Percentiles rank a stretch among this genome's conserved stretches.
phyloP scores from a whole-genome alignment of 768 basidiomycete species.

The Boletus subparvulus region DNA sequence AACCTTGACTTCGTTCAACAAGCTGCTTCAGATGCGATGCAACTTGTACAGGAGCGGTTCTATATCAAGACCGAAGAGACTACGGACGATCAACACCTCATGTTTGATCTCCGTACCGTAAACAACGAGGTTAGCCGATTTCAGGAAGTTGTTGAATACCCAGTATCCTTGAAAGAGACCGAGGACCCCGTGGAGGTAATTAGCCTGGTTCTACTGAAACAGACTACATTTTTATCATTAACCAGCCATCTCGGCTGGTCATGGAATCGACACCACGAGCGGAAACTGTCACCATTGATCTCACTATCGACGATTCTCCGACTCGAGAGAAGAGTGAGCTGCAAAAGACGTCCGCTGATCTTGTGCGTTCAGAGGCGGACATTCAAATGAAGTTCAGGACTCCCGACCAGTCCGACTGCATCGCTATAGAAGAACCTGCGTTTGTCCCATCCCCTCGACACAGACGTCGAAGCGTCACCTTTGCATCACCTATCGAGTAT shows the following conservation, averaged over 20 bases:
- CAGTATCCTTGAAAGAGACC: slow-evolving; percentile 1
- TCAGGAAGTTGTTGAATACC: not conserved
- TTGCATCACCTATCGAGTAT: slow-evolving; percentile 29
- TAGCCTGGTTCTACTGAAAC: not conserved
- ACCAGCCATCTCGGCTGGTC: slow-evolving; percentile 10
- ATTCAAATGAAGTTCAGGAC: not conserved
- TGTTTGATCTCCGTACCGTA: not conserved
- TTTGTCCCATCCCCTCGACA: slow-evolving; percentile 2
- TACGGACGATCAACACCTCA: not conserved
- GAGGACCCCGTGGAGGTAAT: slow-evolving; percentile 11
- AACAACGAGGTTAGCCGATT: not conserved
- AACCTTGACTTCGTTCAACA: slow-evolving; percentile 18
- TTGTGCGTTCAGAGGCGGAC: not conserved
- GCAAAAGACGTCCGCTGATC: not conserved
- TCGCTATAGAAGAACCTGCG: not conserved
- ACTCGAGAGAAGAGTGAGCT: slow-evolving; percentile 1
- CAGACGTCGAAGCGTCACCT: slow-evolving; percentile 27
- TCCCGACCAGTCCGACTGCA: not conserved
- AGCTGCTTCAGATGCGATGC: not conserved
- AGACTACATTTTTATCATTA: slow-evolving; percentile 1
- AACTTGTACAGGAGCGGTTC: not conserved
- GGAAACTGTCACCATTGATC: slow-evolving; percentile 42
- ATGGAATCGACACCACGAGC: slow-evolving; percentile 17
- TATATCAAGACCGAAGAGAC: slow-evolving; percentile 1
- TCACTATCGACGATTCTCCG: slow-evolving; percentile 38